These are phyloP conservation scores for Xylaria scruposa DNA, from an alignment of 495 filamentous ascomycete genomes.

Conservation along the genomic window DNA sequence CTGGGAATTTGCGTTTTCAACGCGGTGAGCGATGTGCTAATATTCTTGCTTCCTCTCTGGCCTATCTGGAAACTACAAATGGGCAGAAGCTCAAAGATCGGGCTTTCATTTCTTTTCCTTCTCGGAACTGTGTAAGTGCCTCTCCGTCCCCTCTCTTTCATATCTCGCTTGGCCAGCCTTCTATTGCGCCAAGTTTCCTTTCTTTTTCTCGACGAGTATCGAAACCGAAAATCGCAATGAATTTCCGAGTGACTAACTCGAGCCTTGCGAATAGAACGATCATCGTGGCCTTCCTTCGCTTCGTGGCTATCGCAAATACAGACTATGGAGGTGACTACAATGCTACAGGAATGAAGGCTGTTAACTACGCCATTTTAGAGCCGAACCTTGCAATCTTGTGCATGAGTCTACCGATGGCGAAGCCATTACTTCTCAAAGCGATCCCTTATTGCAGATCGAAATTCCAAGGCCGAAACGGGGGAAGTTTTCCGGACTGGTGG, in stretches of 20 bases:
- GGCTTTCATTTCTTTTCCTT: neutral
- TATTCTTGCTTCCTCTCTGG: neutral
- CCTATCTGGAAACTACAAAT: neutral
- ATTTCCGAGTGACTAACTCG: neutral
- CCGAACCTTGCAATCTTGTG: neutral
- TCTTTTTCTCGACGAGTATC: neutral
- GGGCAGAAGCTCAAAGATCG: neutral
- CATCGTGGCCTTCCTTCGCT: neutral
- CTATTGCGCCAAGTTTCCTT: neutral
- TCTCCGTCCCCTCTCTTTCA: neutral
- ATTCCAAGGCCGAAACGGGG: neutral
- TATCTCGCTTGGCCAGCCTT: neutral
- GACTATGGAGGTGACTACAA: neutral
- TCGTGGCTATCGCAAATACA: neutral
- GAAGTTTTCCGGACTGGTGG: neutral
- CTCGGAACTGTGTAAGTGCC: neutral
- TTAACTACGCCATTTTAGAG: neutral
- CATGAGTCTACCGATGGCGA: neutral
- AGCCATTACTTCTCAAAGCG: neutral
- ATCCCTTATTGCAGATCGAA: neutral
- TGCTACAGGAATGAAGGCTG: neutral
- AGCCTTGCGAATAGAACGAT: neutral
- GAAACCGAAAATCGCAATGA: neutral
- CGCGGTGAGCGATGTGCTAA: neutral
- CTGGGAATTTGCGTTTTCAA: conserved; percentile 5